A percentile compares a stretch with the other conserved stretches of the same genome.
These are phyloP conservation scores for Suillus plorans DNA, from an alignment of 768 basidiomycete genomes.

Conservation along the genomic window DNA sequence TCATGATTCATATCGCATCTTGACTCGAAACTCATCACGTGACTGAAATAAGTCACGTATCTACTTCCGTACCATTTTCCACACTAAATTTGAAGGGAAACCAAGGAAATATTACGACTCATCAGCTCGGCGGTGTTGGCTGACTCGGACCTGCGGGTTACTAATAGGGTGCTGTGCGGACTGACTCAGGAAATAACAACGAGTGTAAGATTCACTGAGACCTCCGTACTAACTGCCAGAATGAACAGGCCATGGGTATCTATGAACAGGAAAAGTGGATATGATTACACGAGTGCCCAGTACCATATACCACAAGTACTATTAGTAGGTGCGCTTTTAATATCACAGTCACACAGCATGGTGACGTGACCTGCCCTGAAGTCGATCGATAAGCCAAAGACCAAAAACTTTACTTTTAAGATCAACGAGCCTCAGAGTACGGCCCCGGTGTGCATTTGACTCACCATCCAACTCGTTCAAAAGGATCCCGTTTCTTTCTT, in stretches of 20 bases:
- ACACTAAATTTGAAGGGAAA: neutral
- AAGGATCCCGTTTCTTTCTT: slow-evolving; percentile 19
- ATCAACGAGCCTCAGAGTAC: slow-evolving; percentile 14
- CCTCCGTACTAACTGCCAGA: neutral
- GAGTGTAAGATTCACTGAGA: neutral
- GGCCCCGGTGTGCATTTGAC: slow-evolving; percentile 30
- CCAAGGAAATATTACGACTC: too few relatives aligned
- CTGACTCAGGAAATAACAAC: neutral
- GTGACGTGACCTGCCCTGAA: slow-evolving; percentile 41
- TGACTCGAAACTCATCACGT: slow-evolving; percentile 12
- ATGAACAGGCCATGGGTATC: too few relatives aligned
- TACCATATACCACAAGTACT: too few relatives aligned
- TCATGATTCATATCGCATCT: neutral
- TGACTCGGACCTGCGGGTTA: too few relatives aligned
- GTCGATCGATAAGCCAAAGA: slow-evolving; percentile 41
- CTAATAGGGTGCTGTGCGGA: neutral
- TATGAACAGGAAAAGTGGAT: neutral
- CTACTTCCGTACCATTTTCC: neutral
- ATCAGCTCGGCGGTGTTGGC: too few relatives aligned
- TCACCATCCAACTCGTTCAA: slow-evolving; percentile 14
- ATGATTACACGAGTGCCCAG: neutral
- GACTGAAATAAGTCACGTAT: neutral
- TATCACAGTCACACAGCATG: neutral
- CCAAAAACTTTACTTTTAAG: slow-evolving; percentile 16
- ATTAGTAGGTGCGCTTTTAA: neutral